Conservation (phyloP, 202 grass and related monocot genomes). For the Carex sylvatica region DNA sequence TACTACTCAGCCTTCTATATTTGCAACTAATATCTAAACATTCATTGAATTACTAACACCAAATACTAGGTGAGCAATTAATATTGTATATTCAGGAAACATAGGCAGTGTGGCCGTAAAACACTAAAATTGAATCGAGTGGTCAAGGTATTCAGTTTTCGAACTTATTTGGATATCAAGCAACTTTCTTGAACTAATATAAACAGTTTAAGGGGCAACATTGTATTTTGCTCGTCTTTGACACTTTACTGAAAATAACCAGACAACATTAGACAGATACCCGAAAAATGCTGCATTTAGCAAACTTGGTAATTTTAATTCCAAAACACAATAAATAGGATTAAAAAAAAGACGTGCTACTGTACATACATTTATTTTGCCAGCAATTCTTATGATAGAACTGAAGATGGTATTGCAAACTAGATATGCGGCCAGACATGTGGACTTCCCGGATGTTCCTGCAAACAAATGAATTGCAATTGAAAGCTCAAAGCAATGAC, state of each 20-base stretch:
- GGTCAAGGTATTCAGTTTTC: neutral
- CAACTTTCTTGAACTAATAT: neutral
- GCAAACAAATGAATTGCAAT: constrained; percentile 26
- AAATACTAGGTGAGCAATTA: neutral
- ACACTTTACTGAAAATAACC: neutral
- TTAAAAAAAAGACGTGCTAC: neutral
- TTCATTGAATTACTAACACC: neutral
- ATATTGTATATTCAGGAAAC: neutral
- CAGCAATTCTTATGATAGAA: constrained; percentile 62
- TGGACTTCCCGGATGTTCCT: constrained; percentile 81
- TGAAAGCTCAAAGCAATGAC: neutral
- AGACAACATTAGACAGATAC: neutral
- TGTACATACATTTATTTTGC: constrained; percentile 63
- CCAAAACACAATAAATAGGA: neutral
- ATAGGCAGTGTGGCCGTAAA: neutral
- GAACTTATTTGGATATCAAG: neutral
- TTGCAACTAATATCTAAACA: neutral
- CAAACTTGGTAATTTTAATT: neutral
- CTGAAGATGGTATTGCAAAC: constrained; percentile 87
- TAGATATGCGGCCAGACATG: constrained; percentile 73
- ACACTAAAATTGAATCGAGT: neutral
- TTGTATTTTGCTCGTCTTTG: neutral
- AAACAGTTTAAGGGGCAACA: neutral
- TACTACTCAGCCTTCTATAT: neutral
- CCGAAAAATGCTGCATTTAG: neutral